Base-by-base conservation (phyloP, 306 rosid genomes). In the Fragaria iinumae region DNA sequence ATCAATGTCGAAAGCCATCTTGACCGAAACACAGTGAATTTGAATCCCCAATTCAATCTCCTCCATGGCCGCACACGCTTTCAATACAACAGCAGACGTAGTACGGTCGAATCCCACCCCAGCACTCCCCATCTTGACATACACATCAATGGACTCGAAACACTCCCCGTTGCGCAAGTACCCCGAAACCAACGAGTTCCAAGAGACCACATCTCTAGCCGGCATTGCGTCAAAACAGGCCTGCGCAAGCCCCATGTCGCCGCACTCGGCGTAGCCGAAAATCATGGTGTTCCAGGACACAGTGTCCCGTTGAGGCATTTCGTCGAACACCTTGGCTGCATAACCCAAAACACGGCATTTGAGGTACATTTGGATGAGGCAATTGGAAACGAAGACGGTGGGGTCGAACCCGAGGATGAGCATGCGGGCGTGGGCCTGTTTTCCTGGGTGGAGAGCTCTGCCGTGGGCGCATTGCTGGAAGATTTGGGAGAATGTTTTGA, bases 201-300 rank as follows among this genome's bases (percentile, higher is more conserved):
- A 93, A 1, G 97, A 91, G 66, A 93, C 87, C 63, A 89, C 93
- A 70, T 93, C 97, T 80, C 90, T 84, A 44, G 75, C 83, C 2
- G 95, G 89, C 92, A 89, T 88, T 0, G 81, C 79, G 21, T 91
- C 90, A 68, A 93, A 93, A 69, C 87, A 64, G 2, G 77, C 74
- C 78, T 67, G 90, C 0, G 92, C 94, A 39, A 43, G 21, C 3
- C 57, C 90, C 88, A 82, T 79, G 72, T 87, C 74, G 56, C 92
- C 90, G 45, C 80, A 62, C 55, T 82, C 93, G 4, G 88, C 83
- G 64, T 84, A 89, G 65, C 93, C 93, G 47, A 87, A 91, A 76
- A 89, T 80, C 91, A 93, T 38, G 32, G 98, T 93, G 83, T 93
- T 93, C 97, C 97, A 91, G 53, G 98, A 88, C 45, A 89, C 86